These are phyloP conservation scores for Stephania japonica DNA, from an alignment of 164 flowering plant species.

Conservation along the genomic window DNA sequence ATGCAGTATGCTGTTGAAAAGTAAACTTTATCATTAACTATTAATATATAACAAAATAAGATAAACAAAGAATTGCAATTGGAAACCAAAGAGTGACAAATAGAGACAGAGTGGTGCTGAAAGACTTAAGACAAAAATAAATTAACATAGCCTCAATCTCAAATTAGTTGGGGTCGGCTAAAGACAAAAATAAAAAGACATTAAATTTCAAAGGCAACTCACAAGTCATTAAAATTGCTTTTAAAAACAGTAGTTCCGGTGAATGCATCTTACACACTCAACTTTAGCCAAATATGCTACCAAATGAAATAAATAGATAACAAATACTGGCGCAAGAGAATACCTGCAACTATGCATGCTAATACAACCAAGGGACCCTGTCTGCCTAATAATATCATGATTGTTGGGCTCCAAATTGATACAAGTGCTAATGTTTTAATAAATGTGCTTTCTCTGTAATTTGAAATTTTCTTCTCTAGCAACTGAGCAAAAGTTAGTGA, in stretches of 20 bases:
- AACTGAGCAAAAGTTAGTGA: slow-evolving; percentile 30
- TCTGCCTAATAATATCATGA: slow-evolving; percentile 70
- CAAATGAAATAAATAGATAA: background rate
- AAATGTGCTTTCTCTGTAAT: slow-evolving; percentile 25
- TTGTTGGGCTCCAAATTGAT: slow-evolving; percentile 67
- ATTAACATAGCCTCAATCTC: background rate
- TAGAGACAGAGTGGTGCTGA: background rate
- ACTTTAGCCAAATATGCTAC: background rate
- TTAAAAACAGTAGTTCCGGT: background rate
- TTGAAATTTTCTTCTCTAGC: slow-evolving; percentile 16
- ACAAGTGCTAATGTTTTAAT: slow-evolving; percentile 49
- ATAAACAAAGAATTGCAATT: background rate
- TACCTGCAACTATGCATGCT: slow-evolving; percentile 64
- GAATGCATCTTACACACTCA: background rate
- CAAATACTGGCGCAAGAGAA: background rate
- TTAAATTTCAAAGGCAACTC: background rate
- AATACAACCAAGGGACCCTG: slow-evolving; percentile 75
- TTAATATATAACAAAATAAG: slow-evolving; percentile 4
- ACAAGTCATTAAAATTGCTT: background rate
- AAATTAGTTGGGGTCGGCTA: too few species aligned
- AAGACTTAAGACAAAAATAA: background rate
- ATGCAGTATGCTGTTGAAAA: slow-evolving; percentile 67
- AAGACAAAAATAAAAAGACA: too few species aligned
- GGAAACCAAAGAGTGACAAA: background rate
- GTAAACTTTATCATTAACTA: slow-evolving; percentile 2